These are phyloP conservation scores for Brassica rapa DNA, from an alignment of 345 rosid species.

Conservation along the genomic window DNA sequence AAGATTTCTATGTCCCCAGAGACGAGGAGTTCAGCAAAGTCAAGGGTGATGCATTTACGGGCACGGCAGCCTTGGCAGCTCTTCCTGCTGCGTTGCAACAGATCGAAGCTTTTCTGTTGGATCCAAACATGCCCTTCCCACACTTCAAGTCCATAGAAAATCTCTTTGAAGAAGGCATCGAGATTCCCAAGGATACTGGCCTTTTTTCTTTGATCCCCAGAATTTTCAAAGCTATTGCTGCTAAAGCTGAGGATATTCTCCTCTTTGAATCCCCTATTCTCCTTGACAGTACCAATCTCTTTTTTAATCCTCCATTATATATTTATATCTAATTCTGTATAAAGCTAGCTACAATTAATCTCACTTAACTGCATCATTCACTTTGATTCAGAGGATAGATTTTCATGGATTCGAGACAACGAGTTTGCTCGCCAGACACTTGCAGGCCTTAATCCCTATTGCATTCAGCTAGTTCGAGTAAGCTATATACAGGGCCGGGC, in stretches of 20 bases:
- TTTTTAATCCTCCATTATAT: not conserved
- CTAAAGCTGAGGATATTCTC: constrained; percentile 44
- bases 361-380: not conserved
- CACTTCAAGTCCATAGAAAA: constrained; percentile 64
- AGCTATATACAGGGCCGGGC: not conserved
- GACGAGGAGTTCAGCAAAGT: constrained; percentile 68
- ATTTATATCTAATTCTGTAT: not conserved
- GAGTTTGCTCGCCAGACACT: constrained; percentile 30
- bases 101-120: constrained; percentile 47
- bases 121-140: constrained; percentile 54
- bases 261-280: constrained; percentile 59
- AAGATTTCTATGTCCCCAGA: constrained; percentile 65
- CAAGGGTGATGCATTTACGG: constrained; percentile 54
- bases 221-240: constrained; percentile 47
- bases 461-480: constrained; percentile 59
- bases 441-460: constrained; percentile 71
- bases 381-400: constrained; percentile 55
- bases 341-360: not conserved
- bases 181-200: constrained; percentile 39
- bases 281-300: constrained; percentile 38
- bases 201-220: constrained; percentile 53
- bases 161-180: constrained; percentile 66
- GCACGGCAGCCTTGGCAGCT: constrained; percentile 58
- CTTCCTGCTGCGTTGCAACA: constrained; percentile 61
- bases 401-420: constrained; percentile 2